Base-by-base conservation (phyloP, 2,329 filamentous ascomycete genomes). In the Botrytis paeoniae region DNA sequence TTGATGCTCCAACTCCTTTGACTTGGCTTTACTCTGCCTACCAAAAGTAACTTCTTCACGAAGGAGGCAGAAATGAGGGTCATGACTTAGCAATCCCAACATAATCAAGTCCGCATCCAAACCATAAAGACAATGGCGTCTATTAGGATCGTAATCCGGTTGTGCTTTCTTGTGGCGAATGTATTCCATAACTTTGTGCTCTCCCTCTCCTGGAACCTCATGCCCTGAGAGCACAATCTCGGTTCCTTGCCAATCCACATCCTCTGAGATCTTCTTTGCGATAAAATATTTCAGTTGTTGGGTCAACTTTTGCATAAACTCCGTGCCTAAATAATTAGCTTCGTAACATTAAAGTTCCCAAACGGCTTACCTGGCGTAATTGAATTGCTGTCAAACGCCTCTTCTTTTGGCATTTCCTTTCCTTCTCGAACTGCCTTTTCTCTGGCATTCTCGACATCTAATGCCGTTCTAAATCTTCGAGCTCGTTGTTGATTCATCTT, bases 111-210 rank as follows among this genome's bases (percentile, higher is more conserved):
- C 96, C 62, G 96, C 96, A 84, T 99, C 96, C 68, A 99, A 88
- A 37, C 97, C 97, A 83, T 99, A 99, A 75, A 99, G 87, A 83
- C 97, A 99, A 83, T 99, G 96, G 73, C 96, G 93, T 75, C 97
- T 89, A 80, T 99, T 98, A 68, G 93, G 89, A 82, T 97, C 91
- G 83, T 99, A 99, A 76, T 91, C 89, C 3, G 93, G 93, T 83
- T 99, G 96, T 66, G 95, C 94, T 86, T 98, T 98, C 75, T 96
- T 93, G 83, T 97, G 93, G 78, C 96, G 93, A 82, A 99, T 99
- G 83, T 99, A 99, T 83, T 99, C 97, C 96, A 99, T 99, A 83
- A 99, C 97, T 85, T 99, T 99, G 86, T 99, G 96, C 83, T 99
- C 96, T 79, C 96, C 96, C 84, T 99, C 97, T 79, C 96, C 96